Evolutionary conservation across 164 flowering plant species (phyloP).

Genomic region (Cinnamomum chago): DNA sequence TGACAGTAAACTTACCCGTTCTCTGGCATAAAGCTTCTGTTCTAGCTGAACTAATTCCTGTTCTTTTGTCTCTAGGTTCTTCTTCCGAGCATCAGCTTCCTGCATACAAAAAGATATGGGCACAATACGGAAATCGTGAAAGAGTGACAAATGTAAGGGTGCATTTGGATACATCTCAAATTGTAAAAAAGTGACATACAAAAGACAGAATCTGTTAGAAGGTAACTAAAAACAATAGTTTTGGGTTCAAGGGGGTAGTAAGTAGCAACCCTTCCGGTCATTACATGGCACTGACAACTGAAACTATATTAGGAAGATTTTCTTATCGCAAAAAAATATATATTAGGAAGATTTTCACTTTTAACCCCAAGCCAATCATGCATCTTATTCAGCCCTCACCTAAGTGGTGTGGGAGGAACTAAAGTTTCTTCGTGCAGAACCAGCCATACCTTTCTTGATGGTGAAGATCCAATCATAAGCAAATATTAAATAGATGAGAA

Average conservation of each 20-base stretch:
- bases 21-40: slow-evolving; percentile 63
- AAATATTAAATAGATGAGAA: background rate
- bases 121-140: background rate
- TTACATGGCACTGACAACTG: background rate
- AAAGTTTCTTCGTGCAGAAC: too few relatives aligned
- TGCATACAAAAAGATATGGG: slow-evolving; percentile 24
- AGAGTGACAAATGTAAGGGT: background rate
- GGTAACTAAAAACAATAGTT: background rate
- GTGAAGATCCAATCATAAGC: background rate
- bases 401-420: too few relatives aligned
- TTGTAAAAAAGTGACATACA: too few relatives aligned
- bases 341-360: background rate
- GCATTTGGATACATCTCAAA: too few relatives aligned
- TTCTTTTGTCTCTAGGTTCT: slow-evolving; percentile 45
- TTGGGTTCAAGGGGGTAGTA: background rate
- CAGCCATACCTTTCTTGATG: too few relatives aligned
- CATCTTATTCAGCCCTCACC: background rate
- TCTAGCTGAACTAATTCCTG: slow-evolving; percentile 47
- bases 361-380: background rate
- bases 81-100: slow-evolving; percentile 48
- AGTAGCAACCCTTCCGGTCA: too few relatives aligned
- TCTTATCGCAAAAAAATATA: too few relatives aligned
- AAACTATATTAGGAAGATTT: background rate
- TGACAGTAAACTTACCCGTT: slow-evolving; percentile 52
- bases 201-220: too few relatives aligned